Evolutionary conservation across 2,329 filamentous ascomycete genomes (phyloP).

Genomic region (Exophiala aquamarina): DNA sequence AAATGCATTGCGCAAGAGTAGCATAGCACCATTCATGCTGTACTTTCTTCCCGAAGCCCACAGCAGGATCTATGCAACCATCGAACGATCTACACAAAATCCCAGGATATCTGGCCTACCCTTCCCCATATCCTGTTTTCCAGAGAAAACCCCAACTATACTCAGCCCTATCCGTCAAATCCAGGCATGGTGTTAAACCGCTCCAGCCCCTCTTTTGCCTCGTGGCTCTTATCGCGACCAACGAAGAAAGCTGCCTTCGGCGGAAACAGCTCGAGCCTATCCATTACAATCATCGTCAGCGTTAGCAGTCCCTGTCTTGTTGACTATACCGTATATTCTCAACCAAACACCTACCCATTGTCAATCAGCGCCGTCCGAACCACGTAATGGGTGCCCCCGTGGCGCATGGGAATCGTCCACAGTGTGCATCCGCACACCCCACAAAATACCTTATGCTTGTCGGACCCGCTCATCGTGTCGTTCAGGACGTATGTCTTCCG

Average conservation of each 20-base stretch:
- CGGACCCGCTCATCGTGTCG: constrained; percentile 1
- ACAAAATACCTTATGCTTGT: constrained; percentile 5
- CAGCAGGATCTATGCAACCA: too few species aligned
- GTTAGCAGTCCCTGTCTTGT: too few species aligned
- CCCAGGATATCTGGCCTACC: too few species aligned
- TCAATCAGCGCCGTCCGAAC: constrained; percentile 3
- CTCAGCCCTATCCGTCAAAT: background rate
- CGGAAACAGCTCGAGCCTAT: background rate
- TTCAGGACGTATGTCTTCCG: constrained; percentile 1
- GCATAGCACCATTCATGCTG: too few species aligned
- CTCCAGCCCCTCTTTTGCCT: background rate
- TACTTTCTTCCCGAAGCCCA: too few species aligned
- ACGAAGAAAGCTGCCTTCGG: background rate
- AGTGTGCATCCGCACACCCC: constrained; percentile 9
- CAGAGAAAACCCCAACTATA: too few species aligned
- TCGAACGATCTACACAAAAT: too few species aligned
- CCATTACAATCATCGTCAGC: too few species aligned
- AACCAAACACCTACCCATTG: constrained; percentile 1
- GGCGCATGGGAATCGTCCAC: constrained; percentile 11
- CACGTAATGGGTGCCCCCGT: constrained; percentile 1
- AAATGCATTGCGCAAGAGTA: too few species aligned
- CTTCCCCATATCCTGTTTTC: too few species aligned
- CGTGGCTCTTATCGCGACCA: background rate
- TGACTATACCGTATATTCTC: too few species aligned
- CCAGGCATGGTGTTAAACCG: background rate